Percentiles rank a stretch among this genome's conserved stretches.
phyloP scores from a whole-genome alignment of 805 yeast species.

The Metschnikowia similis region DNA sequence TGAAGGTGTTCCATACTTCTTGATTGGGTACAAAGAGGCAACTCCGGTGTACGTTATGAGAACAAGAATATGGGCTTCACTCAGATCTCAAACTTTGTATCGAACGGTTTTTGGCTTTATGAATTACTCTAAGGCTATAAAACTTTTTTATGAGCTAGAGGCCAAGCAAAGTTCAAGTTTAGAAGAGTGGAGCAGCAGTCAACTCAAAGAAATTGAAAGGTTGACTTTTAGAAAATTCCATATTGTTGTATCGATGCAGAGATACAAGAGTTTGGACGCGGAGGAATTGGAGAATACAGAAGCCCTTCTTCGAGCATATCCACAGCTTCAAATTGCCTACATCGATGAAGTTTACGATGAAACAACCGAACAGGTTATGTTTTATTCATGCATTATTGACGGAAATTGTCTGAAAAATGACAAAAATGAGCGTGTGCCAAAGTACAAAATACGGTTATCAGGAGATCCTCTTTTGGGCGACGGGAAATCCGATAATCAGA shows the following conservation, averaged over 20 bases:
- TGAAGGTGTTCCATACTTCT: conserved; percentile 67
- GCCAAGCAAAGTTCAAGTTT: conserved; percentile 55
- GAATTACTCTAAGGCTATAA: conserved; percentile 97
- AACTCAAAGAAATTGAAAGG: conserved; percentile 22
- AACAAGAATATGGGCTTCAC: conserved; percentile 98
- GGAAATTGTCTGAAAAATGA: conserved; percentile 65
- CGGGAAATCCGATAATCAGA: conserved; percentile 85
- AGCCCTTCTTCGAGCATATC: conserved; percentile 75
- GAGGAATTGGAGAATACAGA: conserved; percentile 80
- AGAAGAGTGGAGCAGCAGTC: conserved; percentile 5
- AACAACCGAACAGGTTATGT: conserved; percentile 60
- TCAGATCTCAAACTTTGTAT: conserved; percentile 93
- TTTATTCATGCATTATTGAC: conserved; percentile 74
- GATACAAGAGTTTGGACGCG: conserved; percentile 64
- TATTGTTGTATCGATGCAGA: conserved; percentile 82
- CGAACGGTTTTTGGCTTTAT: conserved; percentile 97
- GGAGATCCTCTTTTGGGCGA: conserved; percentile 87
- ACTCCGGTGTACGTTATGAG: conserved; percentile 95
- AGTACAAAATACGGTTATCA: conserved; percentile 70
- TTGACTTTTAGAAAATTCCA: conserved; percentile 84
- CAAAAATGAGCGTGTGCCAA: conserved; percentile 58
- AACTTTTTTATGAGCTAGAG: conserved; percentile 88
- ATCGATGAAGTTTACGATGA: conserved; percentile 82
- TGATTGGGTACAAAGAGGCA: conserved; percentile 96
- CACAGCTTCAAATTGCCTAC: conserved; percentile 86